These are phyloP conservation scores for Botrytis fabae DNA, from an alignment of 2,329 filamentous ascomycete species.

Conservation along the genomic window DNA sequence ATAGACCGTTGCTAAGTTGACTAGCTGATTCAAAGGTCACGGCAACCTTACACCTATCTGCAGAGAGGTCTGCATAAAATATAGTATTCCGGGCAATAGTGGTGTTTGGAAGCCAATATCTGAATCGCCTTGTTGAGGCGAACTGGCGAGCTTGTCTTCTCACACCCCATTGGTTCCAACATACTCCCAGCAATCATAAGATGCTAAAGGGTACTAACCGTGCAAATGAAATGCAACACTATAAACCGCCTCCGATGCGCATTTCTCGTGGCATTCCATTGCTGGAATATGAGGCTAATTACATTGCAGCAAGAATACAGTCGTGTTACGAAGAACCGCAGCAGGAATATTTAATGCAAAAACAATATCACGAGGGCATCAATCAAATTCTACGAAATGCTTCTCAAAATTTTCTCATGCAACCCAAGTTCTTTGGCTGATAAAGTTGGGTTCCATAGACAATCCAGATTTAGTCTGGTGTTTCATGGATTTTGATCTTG, in stretches of 20 bases:
- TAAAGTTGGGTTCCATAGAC: background rate
- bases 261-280: slow-evolving; percentile 24
- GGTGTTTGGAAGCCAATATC: slow-evolving; percentile 21
- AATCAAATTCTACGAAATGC: slow-evolving; percentile 14
- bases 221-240: slow-evolving; percentile 20
- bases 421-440: slow-evolving; percentile 10
- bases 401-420: slow-evolving; percentile 9
- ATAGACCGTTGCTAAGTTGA: background rate
- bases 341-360: slow-evolving; percentile 21
- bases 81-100: slow-evolving; percentile 8
- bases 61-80: slow-evolving; percentile 13
- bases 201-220: slow-evolving; percentile 14
- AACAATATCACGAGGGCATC: slow-evolving; percentile 20
- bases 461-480: slow-evolving; percentile 17
- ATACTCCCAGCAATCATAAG: slow-evolving; percentile 8
- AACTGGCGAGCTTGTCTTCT: slow-evolving; percentile 16
- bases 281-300: slow-evolving; percentile 18
- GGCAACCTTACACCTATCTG: slow-evolving; percentile 19
- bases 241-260: slow-evolving; percentile 6
- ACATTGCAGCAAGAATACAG: slow-evolving; percentile 15
- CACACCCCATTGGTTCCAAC: slow-evolving; percentile 16
- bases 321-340: slow-evolving; percentile 21
- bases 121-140: slow-evolving; percentile 20
- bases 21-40: slow-evolving; percentile 9
- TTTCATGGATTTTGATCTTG: background rate